Evolutionary conservation across 1,139 yeast species (phyloP).

Genomic region (Hansenula sp.): DNA sequence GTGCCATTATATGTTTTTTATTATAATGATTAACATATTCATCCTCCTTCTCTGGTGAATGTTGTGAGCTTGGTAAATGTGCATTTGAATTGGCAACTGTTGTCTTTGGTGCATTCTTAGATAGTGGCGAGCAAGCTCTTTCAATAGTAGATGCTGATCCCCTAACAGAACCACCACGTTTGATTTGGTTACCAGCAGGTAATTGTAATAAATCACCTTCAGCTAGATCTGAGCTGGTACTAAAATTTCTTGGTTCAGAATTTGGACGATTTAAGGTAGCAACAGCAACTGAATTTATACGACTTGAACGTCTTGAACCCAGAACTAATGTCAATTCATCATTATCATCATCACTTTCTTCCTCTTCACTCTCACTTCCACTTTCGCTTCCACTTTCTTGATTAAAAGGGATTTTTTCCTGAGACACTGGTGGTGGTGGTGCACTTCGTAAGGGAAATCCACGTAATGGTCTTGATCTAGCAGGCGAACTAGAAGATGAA

Average conservation of each 20-base stretch:
- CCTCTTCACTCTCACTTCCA: background rate
- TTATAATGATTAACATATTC: slow-evolving; percentile 43
- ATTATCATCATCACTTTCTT: slow-evolving; percentile 5
- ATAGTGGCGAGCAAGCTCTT: slow-evolving; percentile 27
- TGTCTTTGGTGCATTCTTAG: slow-evolving; percentile 27
- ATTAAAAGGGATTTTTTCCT: background rate
- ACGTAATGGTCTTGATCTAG: background rate
- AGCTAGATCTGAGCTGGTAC: background rate
- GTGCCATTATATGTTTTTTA: slow-evolving; percentile 29
- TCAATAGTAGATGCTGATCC: slow-evolving; percentile 6
- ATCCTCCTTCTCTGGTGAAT: slow-evolving; percentile 13
- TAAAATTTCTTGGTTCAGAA: background rate
- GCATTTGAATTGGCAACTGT: slow-evolving; percentile 26
- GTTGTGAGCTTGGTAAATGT: slow-evolving; percentile 13
- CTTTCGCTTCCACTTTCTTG: background rate
- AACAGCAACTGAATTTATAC: background rate
- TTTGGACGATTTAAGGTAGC: background rate
- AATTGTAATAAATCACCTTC: background rate
- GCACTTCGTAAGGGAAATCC: background rate
- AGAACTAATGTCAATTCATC: slow-evolving; percentile 1
- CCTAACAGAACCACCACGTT: background rate
- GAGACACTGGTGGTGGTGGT: background rate
- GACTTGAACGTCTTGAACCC: slow-evolving; percentile 3
- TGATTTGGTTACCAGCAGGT: background rate
- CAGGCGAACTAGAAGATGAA: background rate